A percentile compares a stretch with the other conserved stretches of the same genome.
Conservation (phyloP, 1,284 basidiomycete genomes). For the Fomitopsis pinicola region DNA sequence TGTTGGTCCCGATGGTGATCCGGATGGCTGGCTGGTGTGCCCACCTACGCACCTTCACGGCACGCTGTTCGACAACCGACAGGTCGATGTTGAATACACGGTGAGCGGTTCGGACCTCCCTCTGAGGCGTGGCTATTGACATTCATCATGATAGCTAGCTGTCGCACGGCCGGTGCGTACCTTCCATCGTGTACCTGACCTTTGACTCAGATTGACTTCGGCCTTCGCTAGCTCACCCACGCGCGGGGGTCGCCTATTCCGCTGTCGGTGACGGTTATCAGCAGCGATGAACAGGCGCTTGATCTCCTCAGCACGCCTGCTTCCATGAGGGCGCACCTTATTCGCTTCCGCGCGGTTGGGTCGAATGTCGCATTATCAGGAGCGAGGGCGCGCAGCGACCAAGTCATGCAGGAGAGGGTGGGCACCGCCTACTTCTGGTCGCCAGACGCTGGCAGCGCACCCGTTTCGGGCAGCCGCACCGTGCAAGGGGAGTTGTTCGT, state of each 20-base stretch:
- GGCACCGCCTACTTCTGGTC: constrained; percentile 49
- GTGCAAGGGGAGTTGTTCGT: constrained; percentile 52
- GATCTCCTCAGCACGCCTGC: constrained; percentile 42
- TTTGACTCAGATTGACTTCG: not conserved
- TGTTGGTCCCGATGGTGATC: constrained; percentile 29
- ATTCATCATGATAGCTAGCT: constrained; percentile 34
- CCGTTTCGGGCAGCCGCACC: constrained; percentile 26
- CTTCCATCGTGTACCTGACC: not conserved
- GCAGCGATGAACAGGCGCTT: constrained; percentile 43
- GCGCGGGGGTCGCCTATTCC: constrained; percentile 47
- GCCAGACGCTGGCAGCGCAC: constrained; percentile 26
- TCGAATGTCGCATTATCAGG: constrained; percentile 39
- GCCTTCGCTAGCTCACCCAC: constrained; percentile 37
- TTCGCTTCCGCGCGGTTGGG: constrained; percentile 39
- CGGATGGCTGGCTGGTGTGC: constrained; percentile 32
- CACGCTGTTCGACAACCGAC: constrained; percentile 25
- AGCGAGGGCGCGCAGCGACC: constrained; percentile 37
- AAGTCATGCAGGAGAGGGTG: constrained; percentile 38
- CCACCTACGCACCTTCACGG: constrained; percentile 25
- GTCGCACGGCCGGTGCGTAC: constrained; percentile 49
- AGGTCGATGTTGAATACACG: constrained; percentile 33
- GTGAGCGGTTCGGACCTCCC: constrained; percentile 30
- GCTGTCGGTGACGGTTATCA: constrained; percentile 39
- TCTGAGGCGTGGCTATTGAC: not conserved
- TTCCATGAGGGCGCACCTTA: constrained; percentile 29